Base-by-base conservation (phyloP, 106 monocot genomes). In the Cymbidium sinense region DNA sequence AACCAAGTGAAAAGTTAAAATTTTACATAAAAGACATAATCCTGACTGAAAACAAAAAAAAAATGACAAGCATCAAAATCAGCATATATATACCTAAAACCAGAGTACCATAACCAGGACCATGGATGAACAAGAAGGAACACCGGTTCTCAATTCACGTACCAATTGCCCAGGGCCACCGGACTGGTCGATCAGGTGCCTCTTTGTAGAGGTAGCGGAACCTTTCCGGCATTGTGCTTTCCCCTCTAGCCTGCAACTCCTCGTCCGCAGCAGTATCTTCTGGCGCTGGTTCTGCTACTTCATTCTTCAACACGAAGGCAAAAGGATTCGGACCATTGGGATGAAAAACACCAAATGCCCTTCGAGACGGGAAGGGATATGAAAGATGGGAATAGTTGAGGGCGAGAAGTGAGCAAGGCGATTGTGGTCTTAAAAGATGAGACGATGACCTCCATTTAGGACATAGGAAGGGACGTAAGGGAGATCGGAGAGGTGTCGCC, bases 141-240 rank as follows among this genome's bases (percentile, higher is more conserved):
- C 67, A 44, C 3, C 27, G 25, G 4, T 44, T 44, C 23, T 44
- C 3, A 74, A 25, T 44, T 74, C 0, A 44, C 81, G 31, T 67
- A 85, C 88, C 79, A 34, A 85, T 73, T 2, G 54, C 43, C 88
- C 85, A 88, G 4, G 82, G 84, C 88, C 88, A 88, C 47, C 88
- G 54, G n/a, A 88, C 77, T 0, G 87, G 84, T 2, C 70, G 82
- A 65, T 84, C 87, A 34, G 87, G 87, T 0, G 50, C 87, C 65
- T 84, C 87, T 34, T 79, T 77, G 25, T 76, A 79, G 6, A 87
- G 76, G 34, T 79, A 20, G 4, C 87, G 84, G 64, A 88, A 84
- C 77, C 82, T 81, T 58, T 88, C 87, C 74, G 87, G 87, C 84
- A 88, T 76, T 27, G 87, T 84, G 79, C 87, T 87, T 64, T 79